phyloP scores from a whole-genome alignment of 108 stramenopile genomes.

The Pseudonitzschia multiseries region DNA sequence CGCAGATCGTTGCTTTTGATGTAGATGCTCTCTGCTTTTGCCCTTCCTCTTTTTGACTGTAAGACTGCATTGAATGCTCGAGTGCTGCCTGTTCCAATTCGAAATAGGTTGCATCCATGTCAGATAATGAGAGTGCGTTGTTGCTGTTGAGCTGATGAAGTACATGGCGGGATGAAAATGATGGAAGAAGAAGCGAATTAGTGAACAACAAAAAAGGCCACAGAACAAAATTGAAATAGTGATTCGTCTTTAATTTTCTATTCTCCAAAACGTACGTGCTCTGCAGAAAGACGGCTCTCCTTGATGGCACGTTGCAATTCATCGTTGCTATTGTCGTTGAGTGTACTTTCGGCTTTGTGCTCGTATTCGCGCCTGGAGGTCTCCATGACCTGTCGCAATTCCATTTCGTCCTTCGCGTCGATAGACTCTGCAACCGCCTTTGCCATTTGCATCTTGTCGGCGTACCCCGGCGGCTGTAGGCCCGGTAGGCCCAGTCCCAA shows the following conservation, averaged over 20 bases:
- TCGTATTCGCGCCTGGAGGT: constrained; percentile 46
- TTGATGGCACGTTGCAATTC: constrained; percentile 59
- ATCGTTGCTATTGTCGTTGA: constrained; percentile 25
- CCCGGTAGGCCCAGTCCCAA: constrained; percentile 80
- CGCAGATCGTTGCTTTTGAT: background rate
- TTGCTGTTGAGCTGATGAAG: constrained; percentile 52
- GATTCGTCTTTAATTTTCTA: too few species aligned
- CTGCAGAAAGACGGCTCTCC: constrained; percentile 39
- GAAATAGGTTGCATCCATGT: constrained; percentile 78
- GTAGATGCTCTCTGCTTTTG: constrained; percentile 54
- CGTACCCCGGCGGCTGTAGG: constrained; percentile 72
- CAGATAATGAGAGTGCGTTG: constrained; percentile 66
- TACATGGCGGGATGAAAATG: background rate
- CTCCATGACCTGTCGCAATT: constrained; percentile 53
- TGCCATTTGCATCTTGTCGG: constrained; percentile 77
- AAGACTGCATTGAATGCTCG: constrained; percentile 62
- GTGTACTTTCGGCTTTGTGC: background rate
- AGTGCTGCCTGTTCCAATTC: constrained; percentile 82
- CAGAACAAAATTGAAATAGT: background rate
- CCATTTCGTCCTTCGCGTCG: constrained; percentile 40
- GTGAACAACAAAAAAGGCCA: background rate
- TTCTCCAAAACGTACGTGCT: constrained; percentile 24
- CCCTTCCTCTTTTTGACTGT: constrained; percentile 52
- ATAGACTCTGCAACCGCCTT: constrained; percentile 67
- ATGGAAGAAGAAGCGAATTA: background rate